Conservation (phyloP, 768 basidiomycete genomes). For the Pisolithus tinctorius region DNA sequence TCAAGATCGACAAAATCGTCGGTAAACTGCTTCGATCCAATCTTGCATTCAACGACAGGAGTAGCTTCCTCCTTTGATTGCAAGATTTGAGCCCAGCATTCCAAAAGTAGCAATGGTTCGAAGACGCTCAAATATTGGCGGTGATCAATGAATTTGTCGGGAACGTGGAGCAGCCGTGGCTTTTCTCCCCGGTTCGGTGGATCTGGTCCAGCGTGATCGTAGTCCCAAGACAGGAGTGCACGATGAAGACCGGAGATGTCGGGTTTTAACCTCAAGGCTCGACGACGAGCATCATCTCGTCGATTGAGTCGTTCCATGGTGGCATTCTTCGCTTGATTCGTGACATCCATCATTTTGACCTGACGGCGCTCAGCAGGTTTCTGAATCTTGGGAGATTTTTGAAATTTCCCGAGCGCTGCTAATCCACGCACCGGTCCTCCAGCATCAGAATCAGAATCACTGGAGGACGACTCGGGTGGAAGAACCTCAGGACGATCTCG, state of each 20-base stretch:
- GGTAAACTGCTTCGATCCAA: conserved; percentile 62
- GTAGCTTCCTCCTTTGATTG: conserved; percentile 66
- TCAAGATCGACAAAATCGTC: conserved; percentile 85
- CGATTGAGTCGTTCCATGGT: conserved; percentile 45
- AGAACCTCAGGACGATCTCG: conserved; percentile 3
- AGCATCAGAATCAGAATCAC: conserved; percentile 41
- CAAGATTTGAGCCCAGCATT: conserved; percentile 85
- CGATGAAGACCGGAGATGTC: conserved; percentile 77
- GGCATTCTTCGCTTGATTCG: conserved; percentile 35
- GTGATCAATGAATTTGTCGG: conserved; percentile 58
- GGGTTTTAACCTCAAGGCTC: conserved; percentile 69
- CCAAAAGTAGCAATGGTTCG: conserved; percentile 78
- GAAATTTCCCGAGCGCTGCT: conserved; percentile 50
- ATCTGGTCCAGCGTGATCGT: conserved; percentile 54
- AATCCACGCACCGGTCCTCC: conserved; percentile 42
- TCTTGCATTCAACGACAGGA: conserved; percentile 51
- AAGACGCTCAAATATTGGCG: conserved; percentile 68
- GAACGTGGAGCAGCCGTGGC: conserved; percentile 39
- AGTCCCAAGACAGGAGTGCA: conserved; percentile 80
- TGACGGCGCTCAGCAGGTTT: conserved; percentile 55
- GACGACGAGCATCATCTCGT: conserved; percentile 54
- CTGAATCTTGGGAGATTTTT: conserved; percentile 53
- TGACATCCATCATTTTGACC: conserved; percentile 56
- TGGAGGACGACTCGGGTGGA: conserved; percentile 36
- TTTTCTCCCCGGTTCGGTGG: conserved; percentile 47